phyloP scores from a whole-genome alignment of 208 protist species.

The Leishmania martiniquensis region DNA sequence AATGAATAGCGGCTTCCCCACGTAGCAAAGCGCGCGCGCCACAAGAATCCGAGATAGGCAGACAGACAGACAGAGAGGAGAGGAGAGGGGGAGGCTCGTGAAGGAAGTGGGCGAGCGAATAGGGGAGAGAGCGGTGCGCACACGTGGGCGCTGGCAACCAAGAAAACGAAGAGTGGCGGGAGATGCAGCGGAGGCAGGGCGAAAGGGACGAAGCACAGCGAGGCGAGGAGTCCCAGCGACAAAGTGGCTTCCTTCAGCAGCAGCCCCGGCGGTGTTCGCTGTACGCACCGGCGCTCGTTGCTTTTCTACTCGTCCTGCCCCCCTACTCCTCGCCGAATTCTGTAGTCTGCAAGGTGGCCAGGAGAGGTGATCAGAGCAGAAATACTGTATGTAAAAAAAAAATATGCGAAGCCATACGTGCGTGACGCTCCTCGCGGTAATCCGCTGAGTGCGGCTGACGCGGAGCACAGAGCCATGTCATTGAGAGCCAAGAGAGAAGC shows the following conservation, averaged over 20 bases:
- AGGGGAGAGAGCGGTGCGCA: no score
- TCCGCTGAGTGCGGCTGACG: neutral
- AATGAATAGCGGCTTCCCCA: no score
- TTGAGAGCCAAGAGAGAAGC: neutral
- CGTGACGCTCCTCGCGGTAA: neutral
- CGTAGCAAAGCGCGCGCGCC: neutral
- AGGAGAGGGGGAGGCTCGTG: neutral
- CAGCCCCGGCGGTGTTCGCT: neutral
- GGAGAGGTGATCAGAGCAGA: neutral
- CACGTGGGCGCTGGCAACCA: no score
- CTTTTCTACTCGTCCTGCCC: neutral
- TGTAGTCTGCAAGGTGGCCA: neutral
- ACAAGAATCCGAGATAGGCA: neutral
- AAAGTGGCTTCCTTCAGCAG: neutral
- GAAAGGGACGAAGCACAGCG: neutral
- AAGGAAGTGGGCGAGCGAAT: no score
- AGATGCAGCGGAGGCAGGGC: neutral
- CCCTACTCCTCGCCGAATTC: neutral
- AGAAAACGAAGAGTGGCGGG: neutral
- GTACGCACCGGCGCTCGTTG: neutral
- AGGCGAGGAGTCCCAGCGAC: neutral
- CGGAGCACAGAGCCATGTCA: neutral
- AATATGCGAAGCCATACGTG: neutral
- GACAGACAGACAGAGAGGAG: neutral
- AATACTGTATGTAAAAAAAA: no score